These are phyloP conservation scores for Cephalotrichum gorgonifer DNA, from an alignment of 2,329 filamentous ascomycete genomes.

Conservation along the genomic window DNA sequence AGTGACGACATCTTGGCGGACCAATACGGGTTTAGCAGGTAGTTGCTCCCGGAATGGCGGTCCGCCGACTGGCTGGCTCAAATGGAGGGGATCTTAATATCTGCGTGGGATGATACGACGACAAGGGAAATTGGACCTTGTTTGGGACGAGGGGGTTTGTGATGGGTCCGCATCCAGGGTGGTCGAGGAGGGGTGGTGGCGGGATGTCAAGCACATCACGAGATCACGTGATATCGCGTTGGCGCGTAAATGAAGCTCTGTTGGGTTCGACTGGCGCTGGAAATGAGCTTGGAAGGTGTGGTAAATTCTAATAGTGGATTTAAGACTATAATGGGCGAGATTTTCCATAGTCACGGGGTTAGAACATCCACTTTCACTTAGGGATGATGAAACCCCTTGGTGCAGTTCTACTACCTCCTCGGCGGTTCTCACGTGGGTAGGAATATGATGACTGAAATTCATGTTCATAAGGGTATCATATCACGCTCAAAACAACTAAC, in stretches of 20 bases:
- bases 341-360: no score
- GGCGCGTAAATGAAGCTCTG: not conserved
- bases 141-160: not conserved
- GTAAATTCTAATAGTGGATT: no score
- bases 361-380: no score
- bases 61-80: no score
- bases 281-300: no score
- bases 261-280: no score
- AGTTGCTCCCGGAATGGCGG: not conserved
- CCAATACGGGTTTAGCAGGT: not conserved
- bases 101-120: no score
- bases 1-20: constrained; percentile 56
- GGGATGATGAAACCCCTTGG: no score
- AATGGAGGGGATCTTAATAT: no score
- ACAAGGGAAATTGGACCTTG: no score
- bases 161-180: not conserved
- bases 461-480: constrained; percentile 1
- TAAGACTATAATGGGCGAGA: no score
- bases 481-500: not conserved
- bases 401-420: not conserved
- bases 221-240: constrained; percentile 2
- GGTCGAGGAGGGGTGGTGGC: not conserved
- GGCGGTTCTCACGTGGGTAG: not conserved
- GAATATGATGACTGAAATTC: not conserved
- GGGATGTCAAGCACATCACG: not conserved